phyloP scores from a whole-genome alignment of 306 rosid species.

The Prunus padus region DNA sequence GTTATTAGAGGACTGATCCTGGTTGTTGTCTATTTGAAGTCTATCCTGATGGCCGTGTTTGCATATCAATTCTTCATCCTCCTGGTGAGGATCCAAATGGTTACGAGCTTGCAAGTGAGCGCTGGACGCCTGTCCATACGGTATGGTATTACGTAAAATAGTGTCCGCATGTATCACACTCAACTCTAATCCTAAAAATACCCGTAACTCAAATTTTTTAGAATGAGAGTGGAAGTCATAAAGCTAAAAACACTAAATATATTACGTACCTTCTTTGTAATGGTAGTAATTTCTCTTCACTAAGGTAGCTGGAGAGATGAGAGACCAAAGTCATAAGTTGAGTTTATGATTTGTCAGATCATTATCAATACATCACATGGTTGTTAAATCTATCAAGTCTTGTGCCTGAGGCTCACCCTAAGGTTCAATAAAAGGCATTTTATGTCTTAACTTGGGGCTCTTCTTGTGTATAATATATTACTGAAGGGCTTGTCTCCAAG shows the following conservation, averaged over 20 bases:
- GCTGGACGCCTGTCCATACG: conserved; percentile 98
- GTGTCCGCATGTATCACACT: background rate
- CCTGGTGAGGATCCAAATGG: conserved; percentile 99
- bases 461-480: background rate
- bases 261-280: background rate
- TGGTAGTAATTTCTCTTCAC: background rate
- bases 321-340: background rate
- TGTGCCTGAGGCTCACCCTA: background rate
- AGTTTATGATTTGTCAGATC: background rate
- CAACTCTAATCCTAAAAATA: no score
- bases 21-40: conserved; percentile 46
- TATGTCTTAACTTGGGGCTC: background rate
- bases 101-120: conserved; percentile 97
- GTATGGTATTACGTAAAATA: conserved; percentile 37
- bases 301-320: background rate
- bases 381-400: background rate
- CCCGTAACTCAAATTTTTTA: no score
- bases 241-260: background rate
- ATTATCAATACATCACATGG: background rate
- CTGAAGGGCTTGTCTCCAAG: background rate
- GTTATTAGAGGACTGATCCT: conserved; percentile 20
- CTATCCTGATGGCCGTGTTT: conserved; percentile 97
- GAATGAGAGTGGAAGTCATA: background rate
- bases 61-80: conserved; percentile 97
- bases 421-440: background rate